These are phyloP conservation scores for Brasilioporus rufonigricans DNA, from an alignment of 768 basidiomycete species.

Conservation along the genomic window DNA sequence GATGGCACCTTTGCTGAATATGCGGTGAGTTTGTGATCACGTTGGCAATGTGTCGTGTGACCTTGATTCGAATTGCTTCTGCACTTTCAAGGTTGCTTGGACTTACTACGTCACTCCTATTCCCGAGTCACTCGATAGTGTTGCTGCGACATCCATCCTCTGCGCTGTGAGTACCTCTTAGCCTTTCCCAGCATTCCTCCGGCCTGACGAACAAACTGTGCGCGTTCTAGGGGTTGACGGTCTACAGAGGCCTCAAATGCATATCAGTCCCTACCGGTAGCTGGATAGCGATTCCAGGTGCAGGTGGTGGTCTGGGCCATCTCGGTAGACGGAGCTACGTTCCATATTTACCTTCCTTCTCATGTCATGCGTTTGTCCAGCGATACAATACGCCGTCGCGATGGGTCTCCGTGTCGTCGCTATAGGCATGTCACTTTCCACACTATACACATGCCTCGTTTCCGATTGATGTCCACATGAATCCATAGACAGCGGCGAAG, in stretches of 20 bases:
- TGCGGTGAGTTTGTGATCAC: slow-evolving; percentile 20
- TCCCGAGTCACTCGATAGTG: slow-evolving; percentile 39
- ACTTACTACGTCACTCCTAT: slow-evolving; percentile 43
- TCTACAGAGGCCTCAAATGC: slow-evolving; percentile 83
- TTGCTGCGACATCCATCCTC: slow-evolving; percentile 42
- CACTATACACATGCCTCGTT: too few species aligned
- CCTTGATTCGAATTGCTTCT: background rate
- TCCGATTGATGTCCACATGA: background rate
- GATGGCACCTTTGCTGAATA: slow-evolving; percentile 47
- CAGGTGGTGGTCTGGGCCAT: slow-evolving; percentile 49
- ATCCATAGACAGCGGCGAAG: slow-evolving; percentile 40
- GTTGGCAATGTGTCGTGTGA: background rate
- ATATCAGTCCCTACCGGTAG: slow-evolving; percentile 63
- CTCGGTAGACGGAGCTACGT: slow-evolving; percentile 23
- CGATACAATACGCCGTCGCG: slow-evolving; percentile 44
- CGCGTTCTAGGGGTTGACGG: slow-evolving; percentile 34
- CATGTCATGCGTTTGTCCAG: slow-evolving; percentile 20
- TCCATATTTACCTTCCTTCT: background rate
- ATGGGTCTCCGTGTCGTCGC: slow-evolving; percentile 47
- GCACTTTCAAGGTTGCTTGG: slow-evolving; percentile 30
- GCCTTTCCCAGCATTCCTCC: background rate
- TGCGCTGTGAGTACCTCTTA: slow-evolving; percentile 34
- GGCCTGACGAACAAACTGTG: background rate
- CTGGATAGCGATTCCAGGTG: slow-evolving; percentile 75
- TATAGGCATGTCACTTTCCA: slow-evolving; percentile 26